Conservation (phyloP, 257 asterid genomes). For the Haberlea rhodopensis region DNA sequence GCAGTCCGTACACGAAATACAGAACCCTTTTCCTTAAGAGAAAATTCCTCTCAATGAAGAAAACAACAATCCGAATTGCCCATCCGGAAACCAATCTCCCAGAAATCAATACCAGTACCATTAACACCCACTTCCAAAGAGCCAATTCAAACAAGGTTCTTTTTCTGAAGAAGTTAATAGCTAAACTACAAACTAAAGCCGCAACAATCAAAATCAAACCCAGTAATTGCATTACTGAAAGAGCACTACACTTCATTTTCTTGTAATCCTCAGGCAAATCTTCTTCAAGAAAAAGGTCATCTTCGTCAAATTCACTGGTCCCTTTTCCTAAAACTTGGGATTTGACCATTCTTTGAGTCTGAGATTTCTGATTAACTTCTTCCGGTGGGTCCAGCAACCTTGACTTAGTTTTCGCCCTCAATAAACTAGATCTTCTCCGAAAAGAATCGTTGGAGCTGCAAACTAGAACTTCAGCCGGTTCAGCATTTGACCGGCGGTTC, state of each 20-base stretch:
- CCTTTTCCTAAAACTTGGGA: slow-evolving; percentile 37
- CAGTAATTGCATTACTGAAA: slow-evolving; percentile 40
- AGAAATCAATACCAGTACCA: slow-evolving; percentile 48
- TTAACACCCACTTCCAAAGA: slow-evolving; percentile 57
- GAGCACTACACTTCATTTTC: slow-evolving; percentile 37
- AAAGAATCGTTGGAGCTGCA: slow-evolving; percentile 45
- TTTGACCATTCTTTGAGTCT: slow-evolving; percentile 29
- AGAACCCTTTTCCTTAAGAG: slow-evolving; percentile 48
- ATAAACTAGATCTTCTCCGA: slow-evolving; percentile 34
- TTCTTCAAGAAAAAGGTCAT: slow-evolving; percentile 55
- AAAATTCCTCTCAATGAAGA: slow-evolving; percentile 49
- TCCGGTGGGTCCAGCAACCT: slow-evolving; percentile 46
- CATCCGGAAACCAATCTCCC: slow-evolving; percentile 61
- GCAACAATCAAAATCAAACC: slow-evolving; percentile 44
- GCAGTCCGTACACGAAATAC: slow-evolving; percentile 58
- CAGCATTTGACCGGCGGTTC: slow-evolving; percentile 52
- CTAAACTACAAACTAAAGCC: slow-evolving; percentile 39
- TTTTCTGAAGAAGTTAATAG: slow-evolving; percentile 26
- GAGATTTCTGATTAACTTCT: slow-evolving; percentile 34
- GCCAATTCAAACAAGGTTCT: slow-evolving; percentile 33
- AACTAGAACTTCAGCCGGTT: slow-evolving; percentile 42
- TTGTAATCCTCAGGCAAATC: slow-evolving; percentile 54
- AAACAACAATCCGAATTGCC: slow-evolving; percentile 46
- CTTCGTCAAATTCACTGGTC: slow-evolving; percentile 46
- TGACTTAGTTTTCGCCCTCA: slow-evolving; percentile 36